Conservation (phyloP, 768 basidiomycete species). For the Pleurotus pulmonarius region DNA sequence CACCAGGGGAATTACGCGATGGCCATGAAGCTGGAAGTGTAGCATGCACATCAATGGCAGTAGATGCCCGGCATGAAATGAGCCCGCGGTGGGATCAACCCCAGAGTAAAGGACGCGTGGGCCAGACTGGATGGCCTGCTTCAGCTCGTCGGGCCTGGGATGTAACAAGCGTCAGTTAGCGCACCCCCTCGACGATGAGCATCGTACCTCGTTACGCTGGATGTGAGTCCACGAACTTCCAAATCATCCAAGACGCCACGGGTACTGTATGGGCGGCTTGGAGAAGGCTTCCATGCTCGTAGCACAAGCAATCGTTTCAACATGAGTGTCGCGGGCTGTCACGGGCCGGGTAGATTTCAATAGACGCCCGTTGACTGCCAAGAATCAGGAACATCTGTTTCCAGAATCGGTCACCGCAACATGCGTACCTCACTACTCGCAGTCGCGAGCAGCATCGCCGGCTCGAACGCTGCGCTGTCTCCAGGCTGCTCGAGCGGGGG, state of each 20-base stretch:
- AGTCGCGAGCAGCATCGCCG: too few species aligned
- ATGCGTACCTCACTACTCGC: too few species aligned
- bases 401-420: too few species aligned
- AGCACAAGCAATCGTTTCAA: neutral
- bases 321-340: too few species aligned
- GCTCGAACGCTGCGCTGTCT: too few species aligned
- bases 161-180: neutral
- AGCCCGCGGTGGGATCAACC: slow-evolving; percentile 87
- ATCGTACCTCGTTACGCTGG: slow-evolving; percentile 40
- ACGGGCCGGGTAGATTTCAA: too few species aligned
- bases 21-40: slow-evolving; percentile 87
- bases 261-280: neutral
- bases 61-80: slow-evolving; percentile 92
- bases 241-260: slow-evolving; percentile 35
- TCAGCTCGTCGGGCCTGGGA: neutral
- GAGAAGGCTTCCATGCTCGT: neutral
- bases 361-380: too few species aligned
- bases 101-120: slow-evolving; percentile 77
- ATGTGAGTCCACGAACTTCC: slow-evolving; percentile 41
- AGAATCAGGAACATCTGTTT: too few species aligned
- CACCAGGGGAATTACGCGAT: slow-evolving; percentile 80
- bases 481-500: too few species aligned
- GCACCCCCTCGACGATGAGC: too few species aligned
- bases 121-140: slow-evolving; percentile 21
- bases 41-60: slow-evolving; percentile 82